phyloP scores from a whole-genome alignment of 2,329 filamentous ascomycete genomes.

The Aspergillus sp. region DNA sequence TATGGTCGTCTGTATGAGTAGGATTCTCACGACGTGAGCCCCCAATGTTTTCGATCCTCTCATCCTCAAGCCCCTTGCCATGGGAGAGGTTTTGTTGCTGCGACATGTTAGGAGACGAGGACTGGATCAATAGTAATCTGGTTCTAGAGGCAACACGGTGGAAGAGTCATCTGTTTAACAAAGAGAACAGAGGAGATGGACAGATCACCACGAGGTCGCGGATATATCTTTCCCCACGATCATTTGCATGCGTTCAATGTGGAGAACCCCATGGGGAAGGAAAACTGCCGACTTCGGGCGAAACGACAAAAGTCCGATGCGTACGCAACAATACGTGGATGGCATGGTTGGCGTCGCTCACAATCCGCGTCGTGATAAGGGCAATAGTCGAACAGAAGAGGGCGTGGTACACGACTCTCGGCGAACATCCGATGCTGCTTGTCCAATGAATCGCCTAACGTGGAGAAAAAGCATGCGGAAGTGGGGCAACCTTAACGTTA shows the following conservation, averaged over 20 bases:
- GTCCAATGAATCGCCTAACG: slow-evolving; percentile 15
- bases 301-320: slow-evolving; percentile 11
- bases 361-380: not conserved
- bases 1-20: not conserved
- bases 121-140: too few species aligned
- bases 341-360: not conserved
- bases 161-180: too few species aligned
- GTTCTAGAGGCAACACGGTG: too few species aligned
- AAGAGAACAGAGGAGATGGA: not conserved
- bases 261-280: slow-evolving; percentile 24
- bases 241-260: not conserved
- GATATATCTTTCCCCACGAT: too few species aligned
- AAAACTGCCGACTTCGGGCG: slow-evolving; percentile 17
- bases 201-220: not conserved
- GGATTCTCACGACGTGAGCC: slow-evolving; percentile 2
- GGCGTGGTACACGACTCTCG: slow-evolving; percentile 5
- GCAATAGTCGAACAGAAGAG: not conserved
- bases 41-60: slow-evolving; percentile 27
- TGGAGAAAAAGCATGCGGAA: slow-evolving; percentile 1
- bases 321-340: not conserved
- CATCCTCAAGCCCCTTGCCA: slow-evolving; percentile 19
- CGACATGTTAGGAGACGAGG: slow-evolving; percentile 15
- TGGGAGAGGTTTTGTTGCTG: slow-evolving; percentile 12
- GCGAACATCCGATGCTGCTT: slow-evolving; percentile 16
- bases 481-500: slow-evolving; percentile 7